Conservation (phyloP, 345 rosid species). For the Angophora floribunda region DNA sequence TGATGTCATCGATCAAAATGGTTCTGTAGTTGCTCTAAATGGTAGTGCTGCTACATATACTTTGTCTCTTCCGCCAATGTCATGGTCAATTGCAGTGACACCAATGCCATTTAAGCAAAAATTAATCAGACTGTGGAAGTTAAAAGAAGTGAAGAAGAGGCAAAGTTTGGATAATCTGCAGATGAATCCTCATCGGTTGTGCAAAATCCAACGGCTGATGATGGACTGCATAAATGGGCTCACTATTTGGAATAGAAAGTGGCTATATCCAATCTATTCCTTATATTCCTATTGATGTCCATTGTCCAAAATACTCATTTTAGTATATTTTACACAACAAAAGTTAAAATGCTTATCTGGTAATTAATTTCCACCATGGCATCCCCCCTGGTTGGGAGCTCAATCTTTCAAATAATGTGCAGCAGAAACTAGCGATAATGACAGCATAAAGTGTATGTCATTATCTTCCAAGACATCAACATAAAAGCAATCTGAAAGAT, state of each 20-base stretch:
- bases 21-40: conserved; percentile 39
- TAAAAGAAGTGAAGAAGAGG: background rate
- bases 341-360: background rate
- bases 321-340: background rate
- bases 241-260: background rate
- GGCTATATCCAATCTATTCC: background rate
- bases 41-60: conserved; percentile 57
- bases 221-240: background rate
- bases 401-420: background rate
- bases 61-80: conserved; percentile 20
- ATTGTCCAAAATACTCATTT: background rate
- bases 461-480: background rate
- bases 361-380: background rate
- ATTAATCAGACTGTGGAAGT: background rate
- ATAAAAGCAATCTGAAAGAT: background rate
- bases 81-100: background rate
- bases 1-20: conserved; percentile 41
- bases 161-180: background rate
- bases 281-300: background rate
- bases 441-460: background rate
- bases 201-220: background rate
- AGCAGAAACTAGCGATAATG: background rate
- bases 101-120: conserved; percentile 4
- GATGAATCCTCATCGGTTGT: background rate
- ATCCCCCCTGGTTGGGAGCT: background rate